Evolutionary conservation across 2,329 filamentous ascomycete genomes (phyloP).

Genomic region (Epichloe baconii): DNA sequence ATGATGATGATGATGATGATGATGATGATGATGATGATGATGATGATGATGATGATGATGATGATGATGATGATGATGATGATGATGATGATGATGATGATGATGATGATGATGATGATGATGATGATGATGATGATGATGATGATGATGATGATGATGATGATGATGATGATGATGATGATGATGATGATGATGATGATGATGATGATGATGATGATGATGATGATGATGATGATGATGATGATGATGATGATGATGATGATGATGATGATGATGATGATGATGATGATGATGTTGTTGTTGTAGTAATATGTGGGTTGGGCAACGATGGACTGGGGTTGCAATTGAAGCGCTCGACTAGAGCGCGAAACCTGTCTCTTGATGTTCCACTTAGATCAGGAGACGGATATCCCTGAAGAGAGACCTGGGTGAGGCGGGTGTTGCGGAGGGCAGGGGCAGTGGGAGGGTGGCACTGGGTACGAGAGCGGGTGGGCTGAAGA

Average conservation of each 20-base stretch:
- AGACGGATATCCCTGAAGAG: neutral
- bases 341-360: slow-evolving; percentile 14
- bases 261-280: neutral
- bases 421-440: neutral
- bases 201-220: neutral
- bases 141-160: neutral
- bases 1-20: neutral
- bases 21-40: neutral
- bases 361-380: slow-evolving; percentile 11
- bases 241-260: neutral
- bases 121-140: neutral
- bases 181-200: neutral
- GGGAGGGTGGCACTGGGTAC: neutral
- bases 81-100: neutral
- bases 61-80: neutral
- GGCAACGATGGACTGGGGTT: slow-evolving; percentile 13
- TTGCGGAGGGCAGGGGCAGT: neutral
- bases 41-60: neutral
- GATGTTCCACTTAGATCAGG: slow-evolving; percentile 9
- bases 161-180: neutral
- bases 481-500: neutral
- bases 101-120: neutral
- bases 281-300: neutral
- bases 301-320: neutral
- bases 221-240: neutral